phyloP scores from a whole-genome alignment of 768 basidiomycete species.

The Mycena vitilis region DNA sequence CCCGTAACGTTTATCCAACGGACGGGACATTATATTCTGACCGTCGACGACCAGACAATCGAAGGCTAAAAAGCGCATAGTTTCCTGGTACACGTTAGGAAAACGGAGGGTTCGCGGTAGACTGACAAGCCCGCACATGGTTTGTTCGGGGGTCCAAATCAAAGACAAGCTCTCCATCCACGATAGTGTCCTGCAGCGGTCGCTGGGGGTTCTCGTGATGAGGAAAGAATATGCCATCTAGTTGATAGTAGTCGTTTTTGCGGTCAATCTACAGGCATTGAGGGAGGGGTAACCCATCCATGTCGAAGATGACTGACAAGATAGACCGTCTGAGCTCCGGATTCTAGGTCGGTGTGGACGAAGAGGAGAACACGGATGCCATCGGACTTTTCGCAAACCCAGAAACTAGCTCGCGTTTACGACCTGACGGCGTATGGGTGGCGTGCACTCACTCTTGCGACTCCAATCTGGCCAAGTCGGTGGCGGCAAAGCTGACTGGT shows the following conservation, averaged over 20 bases:
- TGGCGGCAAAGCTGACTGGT: constrained; percentile 87
- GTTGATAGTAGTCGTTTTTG: constrained; percentile 85
- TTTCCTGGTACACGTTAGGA: constrained; percentile 58
- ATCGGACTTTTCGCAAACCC: constrained; percentile 99
- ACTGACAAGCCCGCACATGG: constrained; percentile 57
- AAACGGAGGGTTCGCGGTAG: neutral
- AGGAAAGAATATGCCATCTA: constrained; percentile 88
- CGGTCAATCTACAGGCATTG: constrained; percentile 82
- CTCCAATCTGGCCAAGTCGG: constrained; percentile 82
- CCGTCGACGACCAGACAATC: constrained; percentile 92
- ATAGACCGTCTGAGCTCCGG: constrained; percentile 72
- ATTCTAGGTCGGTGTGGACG: constrained; percentile 67
- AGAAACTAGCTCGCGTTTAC: constrained; percentile 71
- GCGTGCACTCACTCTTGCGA: constrained; percentile 74
- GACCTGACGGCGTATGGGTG: neutral
- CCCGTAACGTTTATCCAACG: constrained; percentile 90
- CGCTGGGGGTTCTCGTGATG: constrained; percentile 79
- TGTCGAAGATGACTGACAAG: constrained; percentile 65
- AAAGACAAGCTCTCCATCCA: constrained; percentile 95
- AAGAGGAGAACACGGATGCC: constrained; percentile 92
- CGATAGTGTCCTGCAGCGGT: constrained; percentile 81
- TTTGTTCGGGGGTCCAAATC: constrained; percentile 86
- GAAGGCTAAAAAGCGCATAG: constrained; percentile 85
- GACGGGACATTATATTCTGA: constrained; percentile 86
- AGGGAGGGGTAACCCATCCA: constrained; percentile 2